Conservation (phyloP, 768 basidiomycete genomes). For the Boletus coccyginus region DNA sequence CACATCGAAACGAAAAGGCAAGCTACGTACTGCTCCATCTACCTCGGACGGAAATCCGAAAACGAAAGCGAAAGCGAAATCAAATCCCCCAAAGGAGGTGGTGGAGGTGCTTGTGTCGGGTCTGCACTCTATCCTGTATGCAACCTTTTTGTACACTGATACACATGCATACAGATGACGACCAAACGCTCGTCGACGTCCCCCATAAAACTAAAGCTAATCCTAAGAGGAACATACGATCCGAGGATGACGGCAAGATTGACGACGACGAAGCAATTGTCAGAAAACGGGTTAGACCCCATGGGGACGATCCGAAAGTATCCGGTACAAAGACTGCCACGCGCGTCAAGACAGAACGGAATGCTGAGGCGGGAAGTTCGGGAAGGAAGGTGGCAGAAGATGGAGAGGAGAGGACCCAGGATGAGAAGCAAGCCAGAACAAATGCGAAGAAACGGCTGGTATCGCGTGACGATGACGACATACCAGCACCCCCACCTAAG, state of each 20-base stretch:
- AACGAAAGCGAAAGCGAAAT: slow-evolving; percentile 6
- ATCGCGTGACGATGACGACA: slow-evolving; percentile 1
- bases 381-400: neutral
- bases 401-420: neutral
- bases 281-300: neutral
- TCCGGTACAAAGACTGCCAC: neutral
- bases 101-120: slow-evolving; percentile 15
- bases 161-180: slow-evolving; percentile 23
- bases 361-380: neutral
- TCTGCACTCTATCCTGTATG: neutral
- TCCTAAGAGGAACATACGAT: neutral
- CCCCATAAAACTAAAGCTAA: slow-evolving; percentile 12
- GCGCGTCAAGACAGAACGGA: neutral
- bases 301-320: neutral
- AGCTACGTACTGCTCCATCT: neutral
- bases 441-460: slow-evolving; percentile 4
- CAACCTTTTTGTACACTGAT: neutral
- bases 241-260: neutral
- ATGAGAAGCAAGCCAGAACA: neutral
- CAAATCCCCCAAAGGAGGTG: slow-evolving; percentile 1
- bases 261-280: slow-evolving; percentile 1
- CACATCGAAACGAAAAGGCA: slow-evolving; percentile 11
- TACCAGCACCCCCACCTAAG: slow-evolving; percentile 9
- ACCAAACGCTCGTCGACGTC: slow-evolving; percentile 25
- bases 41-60: neutral